Percentiles rank a stretch among this genome's conserved stretches.
phyloP scores from a whole-genome alignment of 2,329 filamentous ascomycete species.

The Fusarium sp. region DNA sequence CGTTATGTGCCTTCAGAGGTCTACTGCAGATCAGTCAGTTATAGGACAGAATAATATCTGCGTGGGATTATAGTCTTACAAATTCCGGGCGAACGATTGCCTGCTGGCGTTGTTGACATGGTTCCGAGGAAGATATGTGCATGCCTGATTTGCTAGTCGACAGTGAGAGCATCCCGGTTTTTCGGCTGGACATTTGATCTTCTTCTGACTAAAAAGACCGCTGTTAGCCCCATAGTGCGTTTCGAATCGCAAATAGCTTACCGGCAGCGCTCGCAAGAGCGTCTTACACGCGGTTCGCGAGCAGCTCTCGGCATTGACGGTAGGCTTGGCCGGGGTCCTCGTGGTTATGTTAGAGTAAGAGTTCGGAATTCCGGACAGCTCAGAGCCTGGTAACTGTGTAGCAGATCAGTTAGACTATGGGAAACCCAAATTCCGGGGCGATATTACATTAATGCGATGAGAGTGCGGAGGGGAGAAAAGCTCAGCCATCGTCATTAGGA shows the following conservation, averaged over 20 bases:
- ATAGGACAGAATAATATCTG: rapidly evolving
- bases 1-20: neutral
- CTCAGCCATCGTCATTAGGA: neutral
- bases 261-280: constrained; percentile 47
- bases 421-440: constrained; percentile 11
- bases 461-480: constrained; percentile 9
- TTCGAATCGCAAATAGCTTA: constrained; percentile 9
- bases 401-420: neutral
- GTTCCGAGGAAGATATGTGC: constrained; percentile 43
- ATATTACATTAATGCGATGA: neutral
- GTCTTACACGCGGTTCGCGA: constrained; percentile 38
- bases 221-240: neutral
- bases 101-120: constrained; percentile 2
- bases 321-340: neutral
- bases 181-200: constrained; percentile 48
- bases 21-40: constrained; percentile 5
- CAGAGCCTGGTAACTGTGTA: neutral
- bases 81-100: neutral
- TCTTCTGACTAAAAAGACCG: constrained; percentile 33
- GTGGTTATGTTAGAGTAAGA: neutral
- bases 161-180: constrained; percentile 46
- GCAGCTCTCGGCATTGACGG: constrained; percentile 19
- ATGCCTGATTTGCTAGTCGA: constrained; percentile 32
- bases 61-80: neutral
- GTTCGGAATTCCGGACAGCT: constrained; percentile 22